Percentiles rank a stretch among this genome's conserved stretches.
Conservation (phyloP, 108 stramenopile species). For the Aurantiochytrium sp. region DNA sequence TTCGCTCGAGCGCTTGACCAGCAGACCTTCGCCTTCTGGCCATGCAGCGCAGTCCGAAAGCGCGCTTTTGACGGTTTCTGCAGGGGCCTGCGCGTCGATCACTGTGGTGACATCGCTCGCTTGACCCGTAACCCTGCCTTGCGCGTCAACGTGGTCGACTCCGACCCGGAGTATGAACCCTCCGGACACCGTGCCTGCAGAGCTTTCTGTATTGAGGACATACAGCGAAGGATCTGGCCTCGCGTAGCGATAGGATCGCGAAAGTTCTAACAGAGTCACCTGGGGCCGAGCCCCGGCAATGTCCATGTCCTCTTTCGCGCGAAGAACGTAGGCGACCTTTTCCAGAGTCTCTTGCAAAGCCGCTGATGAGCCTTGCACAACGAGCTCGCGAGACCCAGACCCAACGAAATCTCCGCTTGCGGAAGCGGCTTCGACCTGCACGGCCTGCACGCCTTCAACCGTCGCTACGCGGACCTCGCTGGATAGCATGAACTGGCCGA, state of each 20-base stretch:
- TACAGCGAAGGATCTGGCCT: neutral
- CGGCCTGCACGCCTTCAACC: neutral
- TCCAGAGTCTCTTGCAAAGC: neutral
- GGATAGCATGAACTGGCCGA: neutral
- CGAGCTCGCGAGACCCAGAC: neutral
- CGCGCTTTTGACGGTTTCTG: neutral
- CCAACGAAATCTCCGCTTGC: neutral
- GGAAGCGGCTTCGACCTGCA: neutral
- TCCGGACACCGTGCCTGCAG: neutral
- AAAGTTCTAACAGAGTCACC: neutral
- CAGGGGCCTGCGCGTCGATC: neutral
- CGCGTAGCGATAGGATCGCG: neutral
- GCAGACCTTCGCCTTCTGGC: neutral
- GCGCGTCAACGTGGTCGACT: neutral
- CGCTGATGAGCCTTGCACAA: neutral
- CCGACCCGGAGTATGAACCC: neutral
- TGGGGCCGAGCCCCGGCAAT: neutral
- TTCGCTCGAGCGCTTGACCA: neutral
- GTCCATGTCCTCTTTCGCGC: neutral
- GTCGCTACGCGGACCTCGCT: neutral
- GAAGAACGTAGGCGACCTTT: neutral
- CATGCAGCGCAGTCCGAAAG: neutral
- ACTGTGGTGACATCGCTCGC: neutral
- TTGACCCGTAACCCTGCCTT: neutral
- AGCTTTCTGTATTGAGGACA: neutral